Evolutionary conservation across 805 yeast genomes (phyloP), one percentile per base, ranked within the genome.

Genomic region (Zygosaccharomyces gambellarensis): DNA sequence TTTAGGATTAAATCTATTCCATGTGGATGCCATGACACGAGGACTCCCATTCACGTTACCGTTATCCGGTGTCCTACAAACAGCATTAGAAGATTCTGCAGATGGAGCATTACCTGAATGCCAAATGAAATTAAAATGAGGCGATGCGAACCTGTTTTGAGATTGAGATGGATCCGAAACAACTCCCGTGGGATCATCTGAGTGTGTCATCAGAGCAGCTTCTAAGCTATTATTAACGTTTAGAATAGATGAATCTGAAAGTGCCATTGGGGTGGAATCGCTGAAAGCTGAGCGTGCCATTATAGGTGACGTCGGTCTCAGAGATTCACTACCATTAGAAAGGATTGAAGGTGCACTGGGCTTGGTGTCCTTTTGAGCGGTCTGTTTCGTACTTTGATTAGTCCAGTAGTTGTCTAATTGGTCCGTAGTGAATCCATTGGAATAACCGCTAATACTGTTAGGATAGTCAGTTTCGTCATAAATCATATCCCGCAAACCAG

Each of bases 321-420:
- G 11, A 7, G 41, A 21, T 4, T 41, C 19, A 11, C 45, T 39
- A 8, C 47, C 43, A 22, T 43, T 43, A 11, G 49, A 39, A 12
- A 46, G 34, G n/a, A 42, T 22, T 3, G 53, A 40, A 19, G 47
- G 14, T 17, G 40, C 27, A 17, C 22, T 31, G 6, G 27, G 31
- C 3, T 25, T 43, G 2, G 42, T 10, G 8, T 42, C 19, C 28
- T 25, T 42, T 19, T 30, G 29, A 39, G 17, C 11, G 12, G 23
- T 12, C 11, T 23, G 21, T 38, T 23, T 34, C 2, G 25, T 14
- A 30, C 44, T 50, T 44, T 61, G 59, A 23, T 43, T 55, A 12
- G 52, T 55, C 70, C 70, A 66, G 49, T 63, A 66, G 38, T 59
- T 61, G 49, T 66, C 70, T 29, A 71, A 60, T 66, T 66, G 70